These are phyloP conservation scores for Candida multigemmis DNA, from an alignment of 805 yeast species.

Conservation along the genomic window DNA sequence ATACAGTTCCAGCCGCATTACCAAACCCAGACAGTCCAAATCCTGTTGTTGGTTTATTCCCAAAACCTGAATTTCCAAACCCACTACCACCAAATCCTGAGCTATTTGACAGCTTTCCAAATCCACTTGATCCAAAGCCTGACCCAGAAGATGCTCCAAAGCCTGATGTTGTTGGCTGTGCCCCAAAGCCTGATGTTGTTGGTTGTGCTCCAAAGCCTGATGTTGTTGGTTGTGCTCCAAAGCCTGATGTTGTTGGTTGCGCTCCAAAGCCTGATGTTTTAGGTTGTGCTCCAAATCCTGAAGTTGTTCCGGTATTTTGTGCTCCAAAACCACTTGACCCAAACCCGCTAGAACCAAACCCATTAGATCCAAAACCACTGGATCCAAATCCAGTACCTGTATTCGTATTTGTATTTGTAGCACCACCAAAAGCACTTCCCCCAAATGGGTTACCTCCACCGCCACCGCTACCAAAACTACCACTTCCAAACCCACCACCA, in stretches of 20 bases:
- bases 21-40: conserved; percentile 6
- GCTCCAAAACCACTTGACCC: no score
- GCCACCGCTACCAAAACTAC: conserved; percentile 7
- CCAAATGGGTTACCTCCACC: conserved; percentile 6
- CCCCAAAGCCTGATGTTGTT: background rate
- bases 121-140: conserved; percentile 8
- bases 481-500: conserved; percentile 5
- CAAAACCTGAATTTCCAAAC: conserved; percentile 6
- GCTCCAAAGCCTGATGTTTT: conserved; percentile 5
- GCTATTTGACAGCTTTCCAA: conserved; percentile 4
- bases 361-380: conserved; percentile 7
- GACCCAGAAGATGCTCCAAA: conserved; percentile 5
- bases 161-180: conserved; percentile 1
- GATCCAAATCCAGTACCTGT: conserved; percentile 6
- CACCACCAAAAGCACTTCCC: conserved; percentile 2
- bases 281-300: conserved; percentile 5
- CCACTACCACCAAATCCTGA: conserved; percentile 6
- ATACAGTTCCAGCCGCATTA: conserved; percentile 1
- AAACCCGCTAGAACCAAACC: conserved; percentile 6
- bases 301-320: conserved; percentile 3
- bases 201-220: conserved; percentile 4
- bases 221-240: conserved; percentile 2
- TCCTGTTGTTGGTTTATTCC: conserved; percentile 4
- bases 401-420: conserved; percentile 5
- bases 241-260: conserved; percentile 2